Evolutionary conservation across 2,329 filamentous ascomycete species (phyloP), one percentile per base, ranked within the genome.

Genomic region (Xylaria hypoxylon): DNA sequence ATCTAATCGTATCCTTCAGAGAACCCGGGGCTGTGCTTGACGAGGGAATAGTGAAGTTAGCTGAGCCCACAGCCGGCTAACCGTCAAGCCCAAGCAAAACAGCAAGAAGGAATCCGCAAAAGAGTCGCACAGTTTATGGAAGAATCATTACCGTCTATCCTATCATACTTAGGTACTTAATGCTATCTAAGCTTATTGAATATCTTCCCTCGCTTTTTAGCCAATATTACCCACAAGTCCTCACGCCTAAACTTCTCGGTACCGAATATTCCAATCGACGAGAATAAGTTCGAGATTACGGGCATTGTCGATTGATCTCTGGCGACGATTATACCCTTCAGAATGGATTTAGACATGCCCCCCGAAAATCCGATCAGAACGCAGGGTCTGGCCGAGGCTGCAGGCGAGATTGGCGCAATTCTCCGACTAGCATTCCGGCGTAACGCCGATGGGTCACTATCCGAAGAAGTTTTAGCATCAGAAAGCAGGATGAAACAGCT

Each of bases 241-340:
- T 78, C 33, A 76, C 72, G 11, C 73, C 77, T 68, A 42, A 60
- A 77, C 62, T 71, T 78, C 40, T 77, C 73, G 38, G 61, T 70
- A 52, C 77, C 72, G 0, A 77, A 77, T 19, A 75, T 78, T 63
- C 68, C 77, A 24, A 61, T 77, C n/a, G 70, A 76, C 24, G 65
- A 74, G 48, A 59, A 68, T 35, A 71, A 24, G 0, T 71, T 69
- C 31, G 62, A 68, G 48, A 73, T 78, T 57, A 75, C 69, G 15
- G 74, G 74, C 4, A 70, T 77, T 42, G 68, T 77, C 48, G 74
- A 77, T 67, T 77, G 73, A 75, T 75, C 75, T 68, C 67, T 75
- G 1, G 73, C 72, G 19, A 63, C 59, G 22, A n/a, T 74, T 31
- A 65, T 72, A 62, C 75, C 75, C 38, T 71, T 70, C 53, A 63